Percentiles rank a stretch among this genome's conserved stretches.
These are phyloP conservation scores for Sedum album DNA, from an alignment of 164 flowering plant genomes.

Conservation along the genomic window DNA sequence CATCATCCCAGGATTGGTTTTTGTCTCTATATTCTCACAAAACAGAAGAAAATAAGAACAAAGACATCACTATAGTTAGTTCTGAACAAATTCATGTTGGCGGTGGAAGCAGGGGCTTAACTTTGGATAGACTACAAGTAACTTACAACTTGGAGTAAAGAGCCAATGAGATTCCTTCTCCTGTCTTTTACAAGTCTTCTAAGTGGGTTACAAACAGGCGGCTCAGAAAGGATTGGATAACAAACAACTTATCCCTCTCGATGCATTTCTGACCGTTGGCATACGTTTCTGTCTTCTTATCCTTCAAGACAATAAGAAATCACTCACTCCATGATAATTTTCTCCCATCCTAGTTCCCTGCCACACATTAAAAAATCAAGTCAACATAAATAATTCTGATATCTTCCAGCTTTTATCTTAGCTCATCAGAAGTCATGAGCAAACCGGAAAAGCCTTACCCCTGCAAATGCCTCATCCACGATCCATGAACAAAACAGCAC, in stretches of 20 bases:
- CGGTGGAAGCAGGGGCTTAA: background rate
- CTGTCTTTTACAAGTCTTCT: background rate
- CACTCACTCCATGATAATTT: background rate
- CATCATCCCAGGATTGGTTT: background rate
- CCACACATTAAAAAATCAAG: background rate
- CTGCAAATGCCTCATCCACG: background rate
- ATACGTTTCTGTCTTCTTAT: background rate
- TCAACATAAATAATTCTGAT: background rate
- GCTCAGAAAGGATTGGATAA: background rate
- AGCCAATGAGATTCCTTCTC: background rate
- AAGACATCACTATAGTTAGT: conserved; percentile 6
- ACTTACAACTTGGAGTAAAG: background rate
- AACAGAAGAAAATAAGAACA: background rate
- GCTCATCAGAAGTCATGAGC: background rate
- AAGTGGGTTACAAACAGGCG: background rate
- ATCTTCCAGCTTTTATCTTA: background rate
- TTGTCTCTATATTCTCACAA: background rate
- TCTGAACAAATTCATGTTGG: conserved; percentile 2
- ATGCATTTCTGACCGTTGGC: background rate
- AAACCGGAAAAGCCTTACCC: background rate
- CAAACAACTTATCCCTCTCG: conserved; percentile 4
- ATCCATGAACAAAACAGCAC: background rate
- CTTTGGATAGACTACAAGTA: conserved; percentile 10
- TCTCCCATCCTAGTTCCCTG: background rate
- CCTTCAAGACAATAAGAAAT: background rate